phyloP scores from a whole-genome alignment of 139 green algal genomes.

The Volvox reticuliferus region DNA sequence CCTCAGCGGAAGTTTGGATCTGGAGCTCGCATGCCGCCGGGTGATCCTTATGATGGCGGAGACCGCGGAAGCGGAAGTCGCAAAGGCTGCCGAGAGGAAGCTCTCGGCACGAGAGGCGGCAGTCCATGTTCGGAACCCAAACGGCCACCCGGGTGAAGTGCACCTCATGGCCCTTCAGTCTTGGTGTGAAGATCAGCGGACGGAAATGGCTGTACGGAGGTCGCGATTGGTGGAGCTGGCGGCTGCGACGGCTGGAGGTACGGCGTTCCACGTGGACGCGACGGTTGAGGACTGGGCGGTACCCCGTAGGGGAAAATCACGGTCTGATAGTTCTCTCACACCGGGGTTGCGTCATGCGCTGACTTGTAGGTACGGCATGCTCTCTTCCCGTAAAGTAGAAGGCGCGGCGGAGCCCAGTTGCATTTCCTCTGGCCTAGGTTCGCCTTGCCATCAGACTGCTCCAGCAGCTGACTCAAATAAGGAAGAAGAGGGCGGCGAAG shows the following conservation, averaged over 20 bases:
- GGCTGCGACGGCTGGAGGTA: conserved; percentile 14
- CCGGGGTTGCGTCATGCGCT: not conserved
- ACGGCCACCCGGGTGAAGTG: not conserved
- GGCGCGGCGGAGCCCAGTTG: no score
- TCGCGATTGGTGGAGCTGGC: conserved; percentile 3
- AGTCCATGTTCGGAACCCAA: not conserved
- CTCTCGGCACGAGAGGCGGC: no score
- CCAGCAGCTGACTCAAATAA: no score
- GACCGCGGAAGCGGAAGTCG: not conserved
- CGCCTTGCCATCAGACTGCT: no score
- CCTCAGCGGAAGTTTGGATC: not conserved
- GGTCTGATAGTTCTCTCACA: not conserved
- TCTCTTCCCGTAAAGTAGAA: not conserved
- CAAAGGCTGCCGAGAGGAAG: not conserved
- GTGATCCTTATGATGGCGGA: not conserved
- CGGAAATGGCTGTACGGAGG: not conserved
- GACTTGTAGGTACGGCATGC: not conserved
- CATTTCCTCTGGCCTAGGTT: no score
- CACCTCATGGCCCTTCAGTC: not conserved
- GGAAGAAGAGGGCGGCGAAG: no score
- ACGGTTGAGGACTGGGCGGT: not conserved
- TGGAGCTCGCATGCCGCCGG: not conserved
- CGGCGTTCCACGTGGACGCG: not conserved
- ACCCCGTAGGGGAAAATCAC: not conserved
- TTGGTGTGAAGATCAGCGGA: not conserved